phyloP scores from a whole-genome alignment of 345 rosid genomes.

The Leavenworthia alabamica region DNA sequence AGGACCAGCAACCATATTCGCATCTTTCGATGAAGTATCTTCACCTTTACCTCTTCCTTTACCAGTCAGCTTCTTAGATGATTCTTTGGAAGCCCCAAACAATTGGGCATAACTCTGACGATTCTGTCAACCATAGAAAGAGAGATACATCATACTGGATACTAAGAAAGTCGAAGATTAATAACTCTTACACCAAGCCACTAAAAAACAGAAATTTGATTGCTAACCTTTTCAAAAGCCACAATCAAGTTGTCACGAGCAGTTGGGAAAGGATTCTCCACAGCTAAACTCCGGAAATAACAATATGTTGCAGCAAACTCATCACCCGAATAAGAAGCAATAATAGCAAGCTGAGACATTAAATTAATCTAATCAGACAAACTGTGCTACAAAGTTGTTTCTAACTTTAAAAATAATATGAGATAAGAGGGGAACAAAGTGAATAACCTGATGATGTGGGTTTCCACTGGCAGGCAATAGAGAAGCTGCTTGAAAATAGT shows the following conservation, averaged over 20 bases:
- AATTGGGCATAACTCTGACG: conserved; percentile 66
- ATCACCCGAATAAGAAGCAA: conserved; percentile 82
- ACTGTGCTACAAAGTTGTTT: neutral
- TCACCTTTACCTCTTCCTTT: conserved; percentile 64
- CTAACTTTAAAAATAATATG: too few species aligned
- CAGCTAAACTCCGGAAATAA: conserved; percentile 94
- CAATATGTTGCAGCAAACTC: conserved; percentile 77
- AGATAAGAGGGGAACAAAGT: neutral
- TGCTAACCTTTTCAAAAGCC: conserved; percentile 88
- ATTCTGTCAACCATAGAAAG: conserved; percentile 40
- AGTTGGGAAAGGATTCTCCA: conserved; percentile 81
- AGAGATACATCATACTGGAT: neutral
- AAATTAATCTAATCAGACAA: conserved; percentile 5
- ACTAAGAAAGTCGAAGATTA: neutral
- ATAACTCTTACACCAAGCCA: too few species aligned
- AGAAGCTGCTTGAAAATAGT: conserved; percentile 92
- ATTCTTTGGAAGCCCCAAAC: conserved; percentile 41
- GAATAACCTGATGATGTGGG: conserved; percentile 88
- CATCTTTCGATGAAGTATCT: conserved; percentile 43
- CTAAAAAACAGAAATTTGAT: neutral
- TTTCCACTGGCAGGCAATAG: conserved; percentile 87
- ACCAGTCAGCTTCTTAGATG: conserved; percentile 32
- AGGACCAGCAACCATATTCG: conserved; percentile 37
- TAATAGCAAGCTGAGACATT: conserved; percentile 80
- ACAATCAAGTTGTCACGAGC: conserved; percentile 97